These are phyloP conservation scores for Podila horticola DNA, from an alignment of 192 early-diverging fungal species.

Conservation along the genomic window DNA sequence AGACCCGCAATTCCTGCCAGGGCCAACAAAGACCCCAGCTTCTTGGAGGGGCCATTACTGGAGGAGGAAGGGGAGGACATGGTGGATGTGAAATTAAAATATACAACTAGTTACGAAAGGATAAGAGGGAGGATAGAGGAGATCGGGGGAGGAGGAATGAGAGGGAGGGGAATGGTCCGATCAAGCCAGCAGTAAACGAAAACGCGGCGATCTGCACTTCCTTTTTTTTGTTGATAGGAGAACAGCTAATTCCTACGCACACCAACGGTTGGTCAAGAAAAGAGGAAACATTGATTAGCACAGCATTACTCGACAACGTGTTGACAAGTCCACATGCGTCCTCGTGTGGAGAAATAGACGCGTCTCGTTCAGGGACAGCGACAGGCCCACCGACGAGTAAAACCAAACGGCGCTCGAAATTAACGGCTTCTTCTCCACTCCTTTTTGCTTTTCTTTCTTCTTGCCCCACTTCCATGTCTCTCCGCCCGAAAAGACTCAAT, in stretches of 20 bases:
- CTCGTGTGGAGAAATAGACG: not conserved
- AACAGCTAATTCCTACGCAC: not conserved
- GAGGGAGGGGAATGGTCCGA: not conserved
- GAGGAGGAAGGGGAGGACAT: constrained; percentile 1
- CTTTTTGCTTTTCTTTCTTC: not conserved
- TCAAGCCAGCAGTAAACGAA: too few relatives aligned
- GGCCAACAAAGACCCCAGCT: constrained; percentile 33
- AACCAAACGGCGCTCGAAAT: not conserved
- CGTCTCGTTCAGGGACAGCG: not conserved
- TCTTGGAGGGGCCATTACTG: not conserved
- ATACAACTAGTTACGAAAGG: not conserved
- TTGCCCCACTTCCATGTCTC: not conserved
- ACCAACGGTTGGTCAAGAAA: not conserved
- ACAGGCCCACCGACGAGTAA: too few relatives aligned
- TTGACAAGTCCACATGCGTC: not conserved
- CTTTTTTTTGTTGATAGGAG: not conserved
- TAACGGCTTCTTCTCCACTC: not conserved
- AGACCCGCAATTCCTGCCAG: constrained; percentile 33
- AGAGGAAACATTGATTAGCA: not conserved
- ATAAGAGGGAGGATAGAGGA: not conserved
- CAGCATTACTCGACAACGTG: not conserved
- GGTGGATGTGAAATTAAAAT: not conserved
- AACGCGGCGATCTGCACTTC: too few relatives aligned
- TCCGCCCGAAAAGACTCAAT: too few relatives aligned
- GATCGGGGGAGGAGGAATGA: constrained; percentile 6